These are phyloP conservation scores for Craterostigma plantagineum DNA, from an alignment of 257 asterid species.

Conservation along the genomic window DNA sequence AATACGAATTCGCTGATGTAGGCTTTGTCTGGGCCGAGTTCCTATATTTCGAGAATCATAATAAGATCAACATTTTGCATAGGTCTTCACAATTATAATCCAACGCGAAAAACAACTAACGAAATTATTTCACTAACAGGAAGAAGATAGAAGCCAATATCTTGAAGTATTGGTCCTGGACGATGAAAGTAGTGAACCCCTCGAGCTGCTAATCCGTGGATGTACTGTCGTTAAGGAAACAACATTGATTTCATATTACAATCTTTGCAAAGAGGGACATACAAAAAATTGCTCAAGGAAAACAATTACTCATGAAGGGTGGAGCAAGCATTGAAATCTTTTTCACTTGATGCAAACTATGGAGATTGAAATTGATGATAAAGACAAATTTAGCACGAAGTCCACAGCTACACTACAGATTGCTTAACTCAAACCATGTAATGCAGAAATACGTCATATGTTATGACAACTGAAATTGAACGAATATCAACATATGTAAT, in stretches of 20 bases:
- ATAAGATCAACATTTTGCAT: conserved; percentile 2
- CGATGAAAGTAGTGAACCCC: conserved; percentile 88
- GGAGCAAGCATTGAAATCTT: too few relatives aligned
- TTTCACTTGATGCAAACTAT: too few relatives aligned
- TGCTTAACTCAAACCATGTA: too few relatives aligned
- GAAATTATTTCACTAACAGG: conserved; percentile 17
- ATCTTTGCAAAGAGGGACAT: too few relatives aligned
- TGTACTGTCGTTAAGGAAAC: conserved; percentile 33
- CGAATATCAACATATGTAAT: too few relatives aligned
- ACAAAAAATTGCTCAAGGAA: too few relatives aligned
- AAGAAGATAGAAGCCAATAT: conserved; percentile 57
- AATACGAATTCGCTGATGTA: conserved; percentile 76
- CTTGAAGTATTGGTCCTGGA: conserved; percentile 89
- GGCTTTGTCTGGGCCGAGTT: conserved; percentile 69
- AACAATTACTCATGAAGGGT: too few relatives aligned
- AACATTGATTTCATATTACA: neutral
- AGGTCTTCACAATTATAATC: neutral
- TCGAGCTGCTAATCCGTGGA: conserved; percentile 86
- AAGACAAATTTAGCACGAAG: too few relatives aligned
- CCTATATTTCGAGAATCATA: conserved; percentile 24
- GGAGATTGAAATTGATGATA: too few relatives aligned
- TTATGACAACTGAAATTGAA: too few relatives aligned
- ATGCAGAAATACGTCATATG: too few relatives aligned
- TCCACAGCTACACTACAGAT: too few relatives aligned
- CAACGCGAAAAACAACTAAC: neutral